Percentiles rank a stretch among this genome's conserved stretches.
phyloP scores from a whole-genome alignment of 2,329 filamentous ascomycete species.

The Fusarium stilboides region DNA sequence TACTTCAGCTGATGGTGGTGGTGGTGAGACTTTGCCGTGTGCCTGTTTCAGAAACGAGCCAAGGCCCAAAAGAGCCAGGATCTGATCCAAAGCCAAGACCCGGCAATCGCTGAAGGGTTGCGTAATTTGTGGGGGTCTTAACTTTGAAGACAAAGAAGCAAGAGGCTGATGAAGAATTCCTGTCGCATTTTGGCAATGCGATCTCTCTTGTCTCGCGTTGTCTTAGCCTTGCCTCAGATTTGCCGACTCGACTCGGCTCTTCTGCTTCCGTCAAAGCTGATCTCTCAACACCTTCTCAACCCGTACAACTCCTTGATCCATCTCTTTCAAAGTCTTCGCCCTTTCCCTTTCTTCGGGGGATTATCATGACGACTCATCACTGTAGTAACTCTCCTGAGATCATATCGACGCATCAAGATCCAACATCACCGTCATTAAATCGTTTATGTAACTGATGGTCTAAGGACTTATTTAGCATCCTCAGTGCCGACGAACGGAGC shows the following conservation, averaged over 20 bases:
- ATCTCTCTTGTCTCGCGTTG: neutral
- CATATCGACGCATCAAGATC: slow-evolving; percentile 21
- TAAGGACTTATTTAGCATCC: slow-evolving; percentile 34
- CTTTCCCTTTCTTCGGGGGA: neutral
- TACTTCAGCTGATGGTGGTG: slow-evolving; percentile 8
- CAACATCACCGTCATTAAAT: slow-evolving; percentile 35
- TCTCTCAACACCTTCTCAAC: neutral
- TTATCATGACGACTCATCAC: slow-evolving; percentile 6
- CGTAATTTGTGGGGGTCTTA: slow-evolving; percentile 28
- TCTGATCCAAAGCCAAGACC: slow-evolving; percentile 32
- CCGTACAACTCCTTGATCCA: slow-evolving; percentile 7
- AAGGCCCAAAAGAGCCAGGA: slow-evolving; percentile 19
- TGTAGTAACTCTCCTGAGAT: slow-evolving; percentile 13
- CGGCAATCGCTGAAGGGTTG: slow-evolving; percentile 35
- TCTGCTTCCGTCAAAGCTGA: neutral
- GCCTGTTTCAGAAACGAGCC: slow-evolving; percentile 41
- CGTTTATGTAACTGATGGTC: slow-evolving; percentile 23
- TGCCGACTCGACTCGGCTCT: neutral
- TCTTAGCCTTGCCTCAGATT: neutral
- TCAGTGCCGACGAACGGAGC: slow-evolving; percentile 57
- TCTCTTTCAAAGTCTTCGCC: slow-evolving; percentile 21
- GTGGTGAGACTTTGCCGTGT: slow-evolving; percentile 28
- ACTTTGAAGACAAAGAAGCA: slow-evolving; percentile 1
- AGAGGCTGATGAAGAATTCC: slow-evolving; percentile 10
- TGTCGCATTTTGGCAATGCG: neutral